Conservation (phyloP, 306 rosid species). For the Quercus wislizeni region DNA sequence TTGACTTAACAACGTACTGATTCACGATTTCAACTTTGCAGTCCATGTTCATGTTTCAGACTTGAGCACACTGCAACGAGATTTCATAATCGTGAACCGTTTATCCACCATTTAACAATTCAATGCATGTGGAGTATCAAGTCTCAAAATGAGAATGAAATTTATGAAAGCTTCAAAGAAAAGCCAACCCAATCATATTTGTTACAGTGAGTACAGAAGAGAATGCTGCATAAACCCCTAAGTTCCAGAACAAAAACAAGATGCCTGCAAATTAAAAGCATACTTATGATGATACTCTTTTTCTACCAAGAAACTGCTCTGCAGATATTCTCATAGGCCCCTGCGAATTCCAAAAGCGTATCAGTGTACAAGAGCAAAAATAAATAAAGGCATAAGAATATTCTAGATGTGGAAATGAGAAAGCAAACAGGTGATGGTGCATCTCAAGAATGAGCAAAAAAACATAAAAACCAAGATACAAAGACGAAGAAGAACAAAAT, state of each 20-base stretch:
- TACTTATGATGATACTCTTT: background rate
- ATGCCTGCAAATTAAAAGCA: background rate
- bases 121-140: background rate
- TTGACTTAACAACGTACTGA: no score
- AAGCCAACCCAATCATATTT: background rate
- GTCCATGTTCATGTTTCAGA: no score
- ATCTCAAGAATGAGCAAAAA: background rate
- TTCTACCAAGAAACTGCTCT: background rate
- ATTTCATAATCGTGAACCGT: background rate
- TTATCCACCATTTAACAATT: background rate
- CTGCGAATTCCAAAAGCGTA: slow-evolving; percentile 7
- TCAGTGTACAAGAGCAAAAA: background rate
- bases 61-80: background rate
- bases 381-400: background rate
- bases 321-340: slow-evolving; percentile 14
- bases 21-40: no score
- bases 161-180: no score
- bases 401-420: background rate
- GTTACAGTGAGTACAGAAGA: background rate
- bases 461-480: background rate
- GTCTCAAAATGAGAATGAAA: background rate
- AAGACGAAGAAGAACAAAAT: background rate
- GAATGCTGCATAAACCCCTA: background rate
- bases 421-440: background rate
- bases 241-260: background rate